Conservation (phyloP, 257 asterid genomes). For the Solanum ossicruentum region DNA sequence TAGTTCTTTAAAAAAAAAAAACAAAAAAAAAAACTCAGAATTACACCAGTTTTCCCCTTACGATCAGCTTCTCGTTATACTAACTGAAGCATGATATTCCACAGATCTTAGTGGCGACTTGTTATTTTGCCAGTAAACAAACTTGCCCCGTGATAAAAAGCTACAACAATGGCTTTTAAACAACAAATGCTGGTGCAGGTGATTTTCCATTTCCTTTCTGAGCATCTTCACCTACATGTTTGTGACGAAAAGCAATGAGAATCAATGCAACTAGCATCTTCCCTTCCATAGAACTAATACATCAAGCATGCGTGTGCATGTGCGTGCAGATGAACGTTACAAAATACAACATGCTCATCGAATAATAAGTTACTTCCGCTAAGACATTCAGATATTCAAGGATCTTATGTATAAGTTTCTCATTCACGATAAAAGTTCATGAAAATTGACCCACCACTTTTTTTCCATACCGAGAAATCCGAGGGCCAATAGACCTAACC, state of each 20-base stretch:
- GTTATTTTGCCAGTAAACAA: neutral
- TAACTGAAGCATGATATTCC: neutral
- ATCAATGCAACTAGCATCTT: neutral
- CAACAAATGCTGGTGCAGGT: slow-evolving; percentile 23
- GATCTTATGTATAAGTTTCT: neutral
- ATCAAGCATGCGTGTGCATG: neutral
- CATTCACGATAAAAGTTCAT: neutral
- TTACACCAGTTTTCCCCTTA: neutral
- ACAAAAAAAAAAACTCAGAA: neutral
- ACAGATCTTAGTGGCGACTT: neutral
- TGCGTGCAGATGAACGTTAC: neutral
- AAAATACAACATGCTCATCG: neutral
- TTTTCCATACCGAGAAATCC: neutral
- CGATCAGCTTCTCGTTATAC: neutral
- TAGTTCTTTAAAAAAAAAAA: neutral
- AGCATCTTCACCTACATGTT: slow-evolving; percentile 24
- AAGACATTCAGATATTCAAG: neutral
- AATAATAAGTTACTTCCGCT: neutral
- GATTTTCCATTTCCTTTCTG: slow-evolving; percentile 22
- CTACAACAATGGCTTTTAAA: slow-evolving; percentile 13
- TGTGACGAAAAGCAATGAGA: neutral
- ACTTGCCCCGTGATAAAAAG: neutral
- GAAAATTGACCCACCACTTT: neutral
- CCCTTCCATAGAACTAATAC: neutral
- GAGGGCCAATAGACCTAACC: neutral